Conservation (phyloP, 2,329 filamentous ascomycete genomes). For the Clonostachys solani region DNA sequence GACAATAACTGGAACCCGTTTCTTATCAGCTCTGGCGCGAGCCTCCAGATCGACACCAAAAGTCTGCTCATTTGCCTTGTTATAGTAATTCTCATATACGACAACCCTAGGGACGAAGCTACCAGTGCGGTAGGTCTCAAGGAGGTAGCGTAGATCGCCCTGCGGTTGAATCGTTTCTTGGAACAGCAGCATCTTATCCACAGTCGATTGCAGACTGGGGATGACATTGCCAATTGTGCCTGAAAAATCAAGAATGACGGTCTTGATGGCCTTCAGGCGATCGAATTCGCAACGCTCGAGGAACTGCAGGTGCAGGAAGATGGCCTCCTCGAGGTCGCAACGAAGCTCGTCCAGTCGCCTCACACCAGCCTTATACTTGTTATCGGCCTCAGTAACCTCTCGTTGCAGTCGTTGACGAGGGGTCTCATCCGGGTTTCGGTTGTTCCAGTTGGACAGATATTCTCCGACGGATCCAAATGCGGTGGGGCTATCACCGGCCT, state of each 20-base stretch:
- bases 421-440: conserved; percentile 86
- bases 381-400: conserved; percentile 86
- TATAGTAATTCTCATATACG: conserved; percentile 98
- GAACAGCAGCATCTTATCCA: conserved; percentile 98
- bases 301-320: conserved; percentile 88
- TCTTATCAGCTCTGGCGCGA: conserved; percentile 86
- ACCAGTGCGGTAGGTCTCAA: conserved; percentile 96
- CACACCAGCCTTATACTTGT: conserved; percentile 86
- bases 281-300: conserved; percentile 97
- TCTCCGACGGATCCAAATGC: conserved; percentile 80
- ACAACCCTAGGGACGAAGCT: conserved; percentile 87
- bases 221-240: conserved; percentile 98
- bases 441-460: conserved; percentile 89
- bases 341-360: conserved; percentile 84
- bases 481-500: conserved; percentile 62
- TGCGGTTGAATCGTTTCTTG: conserved; percentile 97
- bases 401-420: conserved; percentile 79
- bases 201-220: conserved; percentile 87
- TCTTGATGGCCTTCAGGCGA: conserved; percentile 95
- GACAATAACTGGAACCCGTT: conserved; percentile 88
- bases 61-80: conserved; percentile 93
- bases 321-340: conserved; percentile 93
- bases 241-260: conserved; percentile 94
- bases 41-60: conserved; percentile 98
- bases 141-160: conserved; percentile 84